Evolutionary conservation across 306 rosid genomes (phyloP).

Genomic region (Dryas alaskensis): DNA sequence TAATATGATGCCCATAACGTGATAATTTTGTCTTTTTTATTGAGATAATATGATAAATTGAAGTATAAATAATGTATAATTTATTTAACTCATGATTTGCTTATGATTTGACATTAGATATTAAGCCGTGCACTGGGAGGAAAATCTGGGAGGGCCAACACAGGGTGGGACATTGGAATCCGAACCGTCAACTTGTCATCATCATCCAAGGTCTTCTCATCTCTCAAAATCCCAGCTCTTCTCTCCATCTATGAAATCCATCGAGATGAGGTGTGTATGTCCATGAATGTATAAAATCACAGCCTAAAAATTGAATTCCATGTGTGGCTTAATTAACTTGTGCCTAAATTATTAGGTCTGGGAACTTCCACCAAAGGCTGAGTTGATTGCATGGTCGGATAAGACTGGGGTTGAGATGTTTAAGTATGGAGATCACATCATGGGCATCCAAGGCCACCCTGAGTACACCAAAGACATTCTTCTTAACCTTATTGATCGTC

Average conservation of each 20-base stretch:
- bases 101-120: constrained; percentile 38
- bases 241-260: constrained; percentile 70
- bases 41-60: too few species aligned
- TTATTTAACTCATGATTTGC: neutral
- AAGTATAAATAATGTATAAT: too few species aligned
- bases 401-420: constrained; percentile 79
- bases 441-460: constrained; percentile 99
- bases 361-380: constrained; percentile 72
- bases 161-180: constrained; percentile 91
- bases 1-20: neutral
- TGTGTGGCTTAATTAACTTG: neutral
- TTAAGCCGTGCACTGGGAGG: constrained; percentile 84
- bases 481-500: constrained; percentile 63
- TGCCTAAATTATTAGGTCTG: constrained; percentile 37
- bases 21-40: too few species aligned
- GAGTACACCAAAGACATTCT: constrained; percentile 78
- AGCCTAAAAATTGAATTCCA: neutral
- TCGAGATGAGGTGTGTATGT: constrained; percentile 64
- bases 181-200: constrained; percentile 50
- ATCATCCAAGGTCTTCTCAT: constrained; percentile 42
- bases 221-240: constrained; percentile 52
- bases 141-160: constrained; percentile 55
- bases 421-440: constrained; percentile 60
- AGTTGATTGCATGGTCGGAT: constrained; percentile 80
- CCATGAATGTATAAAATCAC: too few species aligned